phyloP scores from a whole-genome alignment of 441 rosid species.

The Gossypium schwendimanii region DNA sequence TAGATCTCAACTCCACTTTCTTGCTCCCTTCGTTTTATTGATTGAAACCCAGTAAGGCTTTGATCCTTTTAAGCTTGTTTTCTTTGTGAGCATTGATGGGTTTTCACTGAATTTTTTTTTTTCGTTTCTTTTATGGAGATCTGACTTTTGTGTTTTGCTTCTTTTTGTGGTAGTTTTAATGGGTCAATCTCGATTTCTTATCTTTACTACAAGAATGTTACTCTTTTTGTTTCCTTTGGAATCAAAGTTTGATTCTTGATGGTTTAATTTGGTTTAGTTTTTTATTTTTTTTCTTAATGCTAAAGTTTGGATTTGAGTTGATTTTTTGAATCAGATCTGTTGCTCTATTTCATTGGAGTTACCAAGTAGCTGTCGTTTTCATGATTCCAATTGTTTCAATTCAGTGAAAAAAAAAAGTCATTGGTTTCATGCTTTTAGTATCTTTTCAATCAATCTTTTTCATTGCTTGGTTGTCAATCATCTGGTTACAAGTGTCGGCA shows the following conservation, averaged over 20 bases:
- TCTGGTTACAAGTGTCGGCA: conserved; percentile 3
- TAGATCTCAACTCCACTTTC: not conserved
- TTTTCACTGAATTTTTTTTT: not conserved
- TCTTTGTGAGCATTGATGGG: not conserved
- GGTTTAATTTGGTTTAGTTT: conserved; percentile 9
- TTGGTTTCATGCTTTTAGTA: not conserved
- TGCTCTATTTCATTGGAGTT: not conserved
- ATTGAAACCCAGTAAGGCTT: not conserved
- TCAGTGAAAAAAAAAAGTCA: not conserved
- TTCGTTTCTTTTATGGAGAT: not conserved
- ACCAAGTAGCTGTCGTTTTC: not conserved
- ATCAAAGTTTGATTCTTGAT: conserved; percentile 12
- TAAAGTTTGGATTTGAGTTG: not conserved
- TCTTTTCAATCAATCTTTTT: conserved; percentile 18
- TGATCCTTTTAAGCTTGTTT: not conserved
- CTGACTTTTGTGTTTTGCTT: not conserved
- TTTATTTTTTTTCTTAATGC: conserved; percentile 13
- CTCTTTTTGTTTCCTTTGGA: not conserved
- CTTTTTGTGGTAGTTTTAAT: not conserved
- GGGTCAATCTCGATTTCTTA: conserved; percentile 1
- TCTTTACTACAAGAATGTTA: not conserved
- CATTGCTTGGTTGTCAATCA: conserved; percentile 18
- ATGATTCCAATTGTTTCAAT: not conserved
- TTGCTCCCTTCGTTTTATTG: not conserved
- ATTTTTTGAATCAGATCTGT: conserved; percentile 22